Evolutionary conservation across 164 flowering plant genomes (phyloP), one percentile per base, ranked within the genome.

Genomic region (Vitis amurensis): DNA sequence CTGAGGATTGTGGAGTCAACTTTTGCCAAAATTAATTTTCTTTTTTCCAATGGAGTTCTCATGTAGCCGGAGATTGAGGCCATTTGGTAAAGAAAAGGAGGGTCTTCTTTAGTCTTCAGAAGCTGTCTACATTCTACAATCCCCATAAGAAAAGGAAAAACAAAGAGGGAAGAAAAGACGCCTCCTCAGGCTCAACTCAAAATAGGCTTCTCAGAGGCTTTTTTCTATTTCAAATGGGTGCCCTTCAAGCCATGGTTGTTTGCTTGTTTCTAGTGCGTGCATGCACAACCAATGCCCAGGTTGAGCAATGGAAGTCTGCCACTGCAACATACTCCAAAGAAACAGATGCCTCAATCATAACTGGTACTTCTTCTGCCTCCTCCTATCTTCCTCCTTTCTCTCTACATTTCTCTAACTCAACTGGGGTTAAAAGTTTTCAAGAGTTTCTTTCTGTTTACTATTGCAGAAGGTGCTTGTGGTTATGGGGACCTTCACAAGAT

Each of bases 391-490:
- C 27, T 23, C 27, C 27, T 23, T 2, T 23, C 27, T 23, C 3
- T 59, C 9, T 2, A 8, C 53, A 4, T 15, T 11, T 48, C 14
- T 17, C 27, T 7, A 11, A 16, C 2, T 19, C 14, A 17, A 48
- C 23, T 1, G 11, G 27, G 13, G 31, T 8, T 12, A 29, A 13
- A 23, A 16, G 9, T 60, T 60, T 27, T 31, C 29, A 12, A 11
- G 3, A 9, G 47, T n/a, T 8, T 9, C 27, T 59, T 17, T n/a
- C 29, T 19, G 44, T 49, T 61, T 51, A 11, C 50, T 70, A 48
- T 56, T 74, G 63, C 84, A 89, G 93, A 80, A 61, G 94, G 92
- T 14, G 94, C 97, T 68, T 89, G 92, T 82, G 97, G 94, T 6
- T 87, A 87, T 82, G 92, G 92, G 17, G 86, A 86, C 62, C 82